A percentile compares a stretch with the other conserved stretches of the same genome.
Conservation (phyloP, 768 basidiomycete genomes). For the Naganishia friedmannii region DNA sequence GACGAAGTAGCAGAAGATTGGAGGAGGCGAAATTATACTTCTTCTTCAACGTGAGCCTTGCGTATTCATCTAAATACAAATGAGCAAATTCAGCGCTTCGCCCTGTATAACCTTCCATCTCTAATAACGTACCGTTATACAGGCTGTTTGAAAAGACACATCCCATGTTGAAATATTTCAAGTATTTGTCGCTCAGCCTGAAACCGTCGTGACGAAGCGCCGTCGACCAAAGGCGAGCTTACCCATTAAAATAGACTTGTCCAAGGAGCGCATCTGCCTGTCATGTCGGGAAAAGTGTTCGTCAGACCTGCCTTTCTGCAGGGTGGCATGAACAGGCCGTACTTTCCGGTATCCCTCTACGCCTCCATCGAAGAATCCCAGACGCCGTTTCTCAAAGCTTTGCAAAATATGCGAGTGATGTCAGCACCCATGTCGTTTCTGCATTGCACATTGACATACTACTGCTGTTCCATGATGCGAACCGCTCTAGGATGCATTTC, state of each 20-base stretch:
- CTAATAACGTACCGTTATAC: conserved; percentile 29
- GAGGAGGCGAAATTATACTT: conserved; percentile 33
- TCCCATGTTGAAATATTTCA: neutral
- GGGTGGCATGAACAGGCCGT: neutral
- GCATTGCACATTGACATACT: conserved; percentile 35
- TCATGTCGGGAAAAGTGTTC: neutral
- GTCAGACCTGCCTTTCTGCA: neutral
- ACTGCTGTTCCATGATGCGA: conserved; percentile 51
- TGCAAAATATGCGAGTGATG: neutral
- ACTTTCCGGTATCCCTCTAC: conserved; percentile 51
- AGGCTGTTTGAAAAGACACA: conserved; percentile 23
- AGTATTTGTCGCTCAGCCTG: neutral
- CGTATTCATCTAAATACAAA: conserved; percentile 26
- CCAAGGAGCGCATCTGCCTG: conserved; percentile 33
- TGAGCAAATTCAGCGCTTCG: neutral
- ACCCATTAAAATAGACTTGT: conserved; percentile 32
- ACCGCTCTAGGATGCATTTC: conserved; percentile 35
- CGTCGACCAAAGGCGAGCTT: neutral
- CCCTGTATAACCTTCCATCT: no score
- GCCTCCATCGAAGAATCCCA: conserved; percentile 49
- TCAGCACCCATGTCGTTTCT: neutral
- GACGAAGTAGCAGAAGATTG: conserved; percentile 27
- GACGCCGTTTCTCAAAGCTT: conserved; percentile 49
- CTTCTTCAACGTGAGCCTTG: conserved; percentile 26
- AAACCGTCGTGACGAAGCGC: neutral